phyloP scores from a whole-genome alignment of 176 grass and related monocot genomes.

The Microstegium vimineum region DNA sequence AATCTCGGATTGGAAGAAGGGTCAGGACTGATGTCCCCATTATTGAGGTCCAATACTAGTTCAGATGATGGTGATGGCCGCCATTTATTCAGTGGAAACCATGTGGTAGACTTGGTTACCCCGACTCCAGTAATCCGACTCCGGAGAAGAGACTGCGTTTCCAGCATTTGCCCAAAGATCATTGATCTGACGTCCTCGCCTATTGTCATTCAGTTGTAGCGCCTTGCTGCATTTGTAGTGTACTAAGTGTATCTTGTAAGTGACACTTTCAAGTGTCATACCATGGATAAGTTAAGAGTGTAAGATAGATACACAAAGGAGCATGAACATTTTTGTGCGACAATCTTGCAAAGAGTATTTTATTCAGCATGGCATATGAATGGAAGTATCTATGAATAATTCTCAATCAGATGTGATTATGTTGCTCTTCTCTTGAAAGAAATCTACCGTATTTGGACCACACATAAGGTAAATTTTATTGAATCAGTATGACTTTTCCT shows the following conservation, averaged over 20 bases:
- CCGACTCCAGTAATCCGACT: slow-evolving; percentile 40
- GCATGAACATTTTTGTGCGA: background rate
- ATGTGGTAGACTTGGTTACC: slow-evolving; percentile 63
- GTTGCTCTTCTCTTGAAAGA: too few species aligned
- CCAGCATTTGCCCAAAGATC: slow-evolving; percentile 17
- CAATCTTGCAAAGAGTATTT: too few species aligned
- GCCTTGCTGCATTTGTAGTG: background rate
- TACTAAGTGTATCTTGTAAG: background rate
- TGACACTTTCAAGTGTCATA: too few species aligned
- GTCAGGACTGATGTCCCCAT: background rate
- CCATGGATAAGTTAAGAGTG: too few species aligned
- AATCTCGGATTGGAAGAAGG: too few species aligned
- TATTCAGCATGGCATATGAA: background rate
- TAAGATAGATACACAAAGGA: background rate
- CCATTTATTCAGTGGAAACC: background rate
- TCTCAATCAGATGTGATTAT: too few species aligned
- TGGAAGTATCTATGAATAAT: background rate
- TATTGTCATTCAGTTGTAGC: slow-evolving; percentile 53
- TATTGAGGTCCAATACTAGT: background rate
- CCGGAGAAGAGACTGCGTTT: background rate
- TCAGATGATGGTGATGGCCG: background rate
- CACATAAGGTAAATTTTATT: too few species aligned
- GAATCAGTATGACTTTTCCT: too few species aligned
- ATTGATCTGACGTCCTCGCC: slow-evolving; percentile 81
- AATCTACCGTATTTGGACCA: too few species aligned